Evolutionary conservation across 2,329 filamentous ascomycete genomes (phyloP).

Genomic region (Lachnellula suecica): DNA sequence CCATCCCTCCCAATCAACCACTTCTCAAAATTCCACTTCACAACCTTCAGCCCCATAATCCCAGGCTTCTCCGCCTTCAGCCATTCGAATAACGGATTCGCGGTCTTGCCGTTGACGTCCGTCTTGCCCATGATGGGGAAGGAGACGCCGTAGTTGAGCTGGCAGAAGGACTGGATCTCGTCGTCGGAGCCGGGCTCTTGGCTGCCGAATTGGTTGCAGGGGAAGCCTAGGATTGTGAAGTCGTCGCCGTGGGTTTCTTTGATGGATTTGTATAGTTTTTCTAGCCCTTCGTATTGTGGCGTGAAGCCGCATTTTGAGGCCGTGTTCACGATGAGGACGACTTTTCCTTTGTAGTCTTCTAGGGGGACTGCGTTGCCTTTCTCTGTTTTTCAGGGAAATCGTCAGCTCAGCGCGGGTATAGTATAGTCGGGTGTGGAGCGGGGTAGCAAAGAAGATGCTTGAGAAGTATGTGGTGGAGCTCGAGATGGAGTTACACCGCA

Average conservation of each 20-base stretch:
- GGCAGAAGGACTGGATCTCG: constrained; percentile 82
- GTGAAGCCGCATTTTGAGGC: constrained; percentile 99
- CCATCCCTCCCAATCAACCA: constrained; percentile 88
- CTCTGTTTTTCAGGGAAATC: constrained; percentile 46
- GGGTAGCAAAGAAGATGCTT: too few species aligned
- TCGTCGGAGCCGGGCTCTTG: constrained; percentile 81
- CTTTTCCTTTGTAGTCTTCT: constrained; percentile 78
- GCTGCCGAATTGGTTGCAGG: constrained; percentile 93
- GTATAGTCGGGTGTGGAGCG: too few species aligned
- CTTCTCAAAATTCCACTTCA: constrained; percentile 99
- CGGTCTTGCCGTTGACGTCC: constrained; percentile 86
- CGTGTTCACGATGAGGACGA: constrained; percentile 95
- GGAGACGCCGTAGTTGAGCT: constrained; percentile 69
- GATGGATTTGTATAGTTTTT: constrained; percentile 82
- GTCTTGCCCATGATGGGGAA: constrained; percentile 68
- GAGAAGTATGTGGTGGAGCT: too few species aligned
- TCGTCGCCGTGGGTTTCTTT: constrained; percentile 61
- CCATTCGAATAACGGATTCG: constrained; percentile 79
- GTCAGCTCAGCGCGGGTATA: neutral
- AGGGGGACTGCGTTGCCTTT: constrained; percentile 73
- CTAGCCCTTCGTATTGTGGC: constrained; percentile 87
- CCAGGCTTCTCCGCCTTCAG: constrained; percentile 74
- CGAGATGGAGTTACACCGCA: too few species aligned
- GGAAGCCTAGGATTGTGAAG: constrained; percentile 90
- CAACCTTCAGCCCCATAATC: constrained; percentile 79